These are phyloP conservation scores for Pythium phragmitis DNA, from an alignment of 352 stramenopile species.

Conservation along the genomic window DNA sequence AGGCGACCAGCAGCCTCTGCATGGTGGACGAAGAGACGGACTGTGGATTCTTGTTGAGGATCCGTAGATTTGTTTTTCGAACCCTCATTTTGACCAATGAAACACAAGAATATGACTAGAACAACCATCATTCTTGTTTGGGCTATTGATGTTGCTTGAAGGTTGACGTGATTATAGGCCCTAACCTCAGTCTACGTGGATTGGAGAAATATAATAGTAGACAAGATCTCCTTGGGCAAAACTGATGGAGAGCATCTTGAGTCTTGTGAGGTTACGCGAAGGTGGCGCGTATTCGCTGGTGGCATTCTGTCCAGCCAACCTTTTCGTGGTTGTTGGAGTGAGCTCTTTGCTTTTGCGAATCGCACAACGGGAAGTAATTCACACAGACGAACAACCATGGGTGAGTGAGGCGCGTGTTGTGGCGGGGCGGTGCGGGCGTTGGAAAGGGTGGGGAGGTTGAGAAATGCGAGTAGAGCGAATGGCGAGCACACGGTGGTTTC, in stretches of 20 bases:
- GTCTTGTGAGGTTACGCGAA: conserved; percentile 15
- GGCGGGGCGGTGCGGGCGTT: background rate
- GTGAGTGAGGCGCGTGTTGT: conserved; percentile 21
- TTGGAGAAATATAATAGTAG: conserved; percentile 23
- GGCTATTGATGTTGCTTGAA: conserved; percentile 16
- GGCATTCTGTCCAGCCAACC: conserved; percentile 35
- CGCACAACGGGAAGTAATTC: conserved; percentile 37
- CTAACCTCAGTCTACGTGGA: conserved; percentile 21
- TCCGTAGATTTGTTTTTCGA: conserved; percentile 3
- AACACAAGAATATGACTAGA: background rate
- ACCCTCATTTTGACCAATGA: conserved; percentile 10
- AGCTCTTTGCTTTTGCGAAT: conserved; percentile 23
- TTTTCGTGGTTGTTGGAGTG: background rate
- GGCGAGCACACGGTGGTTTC: background rate
- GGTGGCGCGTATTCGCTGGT: conserved; percentile 30
- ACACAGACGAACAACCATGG: conserved; percentile 38
- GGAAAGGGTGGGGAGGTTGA: background rate
- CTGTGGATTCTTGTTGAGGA: conserved; percentile 1
- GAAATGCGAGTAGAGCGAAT: background rate
- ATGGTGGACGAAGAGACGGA: background rate
- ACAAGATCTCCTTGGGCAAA: background rate
- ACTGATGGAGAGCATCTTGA: background rate
- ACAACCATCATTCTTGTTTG: conserved; percentile 23
- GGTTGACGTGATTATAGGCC: conserved; percentile 2
- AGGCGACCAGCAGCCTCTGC: background rate